Evolutionary conservation across 1,284 basidiomycete species (phyloP), one percentile per base, ranked within the genome.

Genomic region (Waitea zeae): DNA sequence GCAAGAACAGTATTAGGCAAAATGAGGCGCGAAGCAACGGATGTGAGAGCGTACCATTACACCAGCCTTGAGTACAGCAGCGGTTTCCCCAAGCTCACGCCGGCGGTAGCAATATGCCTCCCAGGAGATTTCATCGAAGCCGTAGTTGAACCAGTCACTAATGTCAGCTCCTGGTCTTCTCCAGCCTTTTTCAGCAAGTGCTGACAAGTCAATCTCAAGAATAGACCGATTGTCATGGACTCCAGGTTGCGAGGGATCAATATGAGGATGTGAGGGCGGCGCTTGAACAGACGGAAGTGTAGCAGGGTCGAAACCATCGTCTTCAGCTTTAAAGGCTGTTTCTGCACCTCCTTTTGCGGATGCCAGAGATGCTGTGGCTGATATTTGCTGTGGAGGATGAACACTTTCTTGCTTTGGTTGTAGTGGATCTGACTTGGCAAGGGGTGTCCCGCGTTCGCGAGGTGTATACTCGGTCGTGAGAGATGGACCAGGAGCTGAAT

Each of bases 121-220:
- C 87, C 90, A 99, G 13, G 81, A 82, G 11, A 88, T 69, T 56
- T 99, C 95, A 53, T 98, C 93, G 51, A 98, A 98, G 0, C 95
- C 95, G 47, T 96, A 98, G 57, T 99, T 98, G 61, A 98, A 99
- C 80, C 88, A 99, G 58, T 97, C 93, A 45, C 83, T 84, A 38
- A 97, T 64, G 58, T 97, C 89, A 5, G 87, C 79, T 12, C 95
- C 95, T 6, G 92, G 83, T 36, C 80, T 61, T 39, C 93, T 64
- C 95, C 95, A 99, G 2, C 83, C 80, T 52, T 95, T 93, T 38
- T 86, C 81, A 15, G 80, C 62, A 52, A 97, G 66, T 15, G 79
- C 70, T 17, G 64, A 67, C 34, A 96, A 51, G 52, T 98, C 93
- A 30, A 93, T 68, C 41, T 97, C 89, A 32, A 90, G 76, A 35